phyloP scores from a whole-genome alignment of 177 flowering plant genomes.

The Vitis hybrid region DNA sequence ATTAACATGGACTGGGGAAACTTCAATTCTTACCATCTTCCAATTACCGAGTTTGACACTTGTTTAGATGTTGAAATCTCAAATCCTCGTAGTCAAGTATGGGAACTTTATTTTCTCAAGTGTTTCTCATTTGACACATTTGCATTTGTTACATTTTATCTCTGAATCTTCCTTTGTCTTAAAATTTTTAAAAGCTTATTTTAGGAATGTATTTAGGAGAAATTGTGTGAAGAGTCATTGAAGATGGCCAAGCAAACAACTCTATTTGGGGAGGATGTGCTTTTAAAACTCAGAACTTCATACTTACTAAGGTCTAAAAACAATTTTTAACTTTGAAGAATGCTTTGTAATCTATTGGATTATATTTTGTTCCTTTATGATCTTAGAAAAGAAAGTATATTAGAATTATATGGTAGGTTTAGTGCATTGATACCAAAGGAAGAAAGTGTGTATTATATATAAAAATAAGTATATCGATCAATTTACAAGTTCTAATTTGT shows the following conservation, averaged over 20 bases:
- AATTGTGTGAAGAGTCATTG: conserved; percentile 55
- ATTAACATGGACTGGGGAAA: conserved; percentile 59
- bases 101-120: neutral
- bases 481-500: neutral
- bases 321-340: too few species aligned
- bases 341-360: too few species aligned
- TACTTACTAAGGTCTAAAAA: conserved; percentile 43
- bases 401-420: too few species aligned
- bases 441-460: too few species aligned
- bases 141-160: neutral
- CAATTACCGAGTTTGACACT: conserved; percentile 52
- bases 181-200: conserved; percentile 59
- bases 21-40: conserved; percentile 49
- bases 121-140: neutral
- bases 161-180: conserved; percentile 4
- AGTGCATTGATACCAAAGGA: too few species aligned
- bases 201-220: conserved; percentile 75
- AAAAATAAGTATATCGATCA: too few species aligned
- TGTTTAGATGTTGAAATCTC: conserved; percentile 53
- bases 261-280: conserved; percentile 57
- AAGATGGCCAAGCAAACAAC: conserved; percentile 62
- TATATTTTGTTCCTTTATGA: too few species aligned
- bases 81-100: conserved; percentile 57
- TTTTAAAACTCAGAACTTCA: conserved; percentile 53
- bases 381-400: too few species aligned